Evolutionary conservation across 1,139 yeast species (phyloP).

Genomic region (Ashbya aceris): DNA sequence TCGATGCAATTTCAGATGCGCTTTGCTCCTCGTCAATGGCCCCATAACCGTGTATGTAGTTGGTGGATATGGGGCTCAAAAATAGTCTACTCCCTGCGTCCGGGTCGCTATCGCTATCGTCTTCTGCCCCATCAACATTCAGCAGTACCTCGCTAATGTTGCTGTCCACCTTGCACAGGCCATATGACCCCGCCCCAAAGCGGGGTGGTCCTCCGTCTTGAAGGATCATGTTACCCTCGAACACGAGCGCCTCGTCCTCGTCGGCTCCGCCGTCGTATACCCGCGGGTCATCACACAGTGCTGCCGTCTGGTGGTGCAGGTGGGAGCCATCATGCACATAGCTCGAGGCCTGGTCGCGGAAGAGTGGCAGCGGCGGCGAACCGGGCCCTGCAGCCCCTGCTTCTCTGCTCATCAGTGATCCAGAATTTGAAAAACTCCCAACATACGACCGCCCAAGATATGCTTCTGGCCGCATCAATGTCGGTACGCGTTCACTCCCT

Average conservation of each 20-base stretch:
- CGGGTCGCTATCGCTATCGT: neutral
- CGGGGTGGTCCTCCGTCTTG: neutral
- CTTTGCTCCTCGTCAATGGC: slow-evolving; percentile 5
- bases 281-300: slow-evolving; percentile 27
- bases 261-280: neutral
- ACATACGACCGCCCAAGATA: slow-evolving; percentile 31
- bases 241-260: neutral
- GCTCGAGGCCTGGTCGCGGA: slow-evolving; percentile 11
- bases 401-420: neutral
- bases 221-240: neutral
- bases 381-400: slow-evolving; percentile 7
- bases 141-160: slow-evolving; percentile 4
- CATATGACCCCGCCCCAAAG: slow-evolving; percentile 1
- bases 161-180: slow-evolving; percentile 4
- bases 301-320: slow-evolving; percentile 32
- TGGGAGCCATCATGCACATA: slow-evolving; percentile 24
- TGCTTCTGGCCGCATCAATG: slow-evolving; percentile 6
- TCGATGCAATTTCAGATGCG: slow-evolving; percentile 3
- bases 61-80: slow-evolving; percentile 4
- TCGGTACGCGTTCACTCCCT: neutral
- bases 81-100: neutral
- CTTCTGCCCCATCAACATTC: slow-evolving; percentile 2
- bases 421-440: slow-evolving; percentile 24
- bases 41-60: slow-evolving; percentile 7
- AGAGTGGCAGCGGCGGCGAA: slow-evolving; percentile 9